phyloP scores from a whole-genome alignment of 495 filamentous ascomycete species.

The Tuber aestivum region DNA sequence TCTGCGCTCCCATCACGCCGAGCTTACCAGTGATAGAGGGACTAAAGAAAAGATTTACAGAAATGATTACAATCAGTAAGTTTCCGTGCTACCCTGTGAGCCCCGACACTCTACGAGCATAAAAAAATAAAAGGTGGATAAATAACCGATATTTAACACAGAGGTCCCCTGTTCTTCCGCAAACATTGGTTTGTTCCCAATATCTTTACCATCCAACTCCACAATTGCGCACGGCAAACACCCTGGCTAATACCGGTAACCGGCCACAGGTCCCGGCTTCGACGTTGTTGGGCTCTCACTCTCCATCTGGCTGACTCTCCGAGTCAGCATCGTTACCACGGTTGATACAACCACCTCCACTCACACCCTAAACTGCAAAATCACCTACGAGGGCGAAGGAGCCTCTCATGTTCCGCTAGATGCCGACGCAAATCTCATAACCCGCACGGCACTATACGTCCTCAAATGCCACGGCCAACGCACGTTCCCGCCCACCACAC shows the following conservation, averaged over 20 bases:
- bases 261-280: slow-evolving; percentile 65
- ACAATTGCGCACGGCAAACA: slow-evolving; percentile 7
- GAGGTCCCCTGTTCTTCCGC: slow-evolving; percentile 75
- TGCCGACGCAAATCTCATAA: slow-evolving; percentile 81
- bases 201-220: background rate
- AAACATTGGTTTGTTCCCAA: slow-evolving; percentile 62
- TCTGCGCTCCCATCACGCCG: background rate
- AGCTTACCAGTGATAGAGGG: background rate
- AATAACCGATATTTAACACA: slow-evolving; percentile 16
- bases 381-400: slow-evolving; percentile 82
- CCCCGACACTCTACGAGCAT: background rate
- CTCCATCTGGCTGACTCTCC: slow-evolving; percentile 80
- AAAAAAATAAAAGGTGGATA: background rate
- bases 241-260: background rate
- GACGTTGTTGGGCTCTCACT: slow-evolving; percentile 94
- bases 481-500: slow-evolving; percentile 75
- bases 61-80: slow-evolving; percentile 42
- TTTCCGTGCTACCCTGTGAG: background rate
- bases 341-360: slow-evolving; percentile 48
- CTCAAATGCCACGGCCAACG: slow-evolving; percentile 81
- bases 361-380: slow-evolving; percentile 70
- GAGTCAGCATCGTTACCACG: slow-evolving; percentile 56
- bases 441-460: slow-evolving; percentile 83
- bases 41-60: background rate
- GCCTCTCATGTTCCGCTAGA: slow-evolving; percentile 66